Conservation (phyloP, 75 land plant species). For the Pinus albicaulis region DNA sequence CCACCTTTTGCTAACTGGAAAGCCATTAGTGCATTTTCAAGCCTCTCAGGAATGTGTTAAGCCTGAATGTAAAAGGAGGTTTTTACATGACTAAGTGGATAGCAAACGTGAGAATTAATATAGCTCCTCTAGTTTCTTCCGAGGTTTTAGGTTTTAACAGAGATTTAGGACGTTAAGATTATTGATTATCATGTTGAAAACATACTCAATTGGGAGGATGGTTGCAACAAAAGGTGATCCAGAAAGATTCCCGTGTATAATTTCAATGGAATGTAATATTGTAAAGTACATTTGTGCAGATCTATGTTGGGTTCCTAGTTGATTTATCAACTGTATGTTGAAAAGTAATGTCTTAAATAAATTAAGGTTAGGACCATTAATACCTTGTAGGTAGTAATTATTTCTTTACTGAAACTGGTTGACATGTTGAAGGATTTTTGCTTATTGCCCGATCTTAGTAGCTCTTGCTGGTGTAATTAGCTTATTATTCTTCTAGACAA, state of each 20-base stretch:
- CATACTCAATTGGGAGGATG: neutral
- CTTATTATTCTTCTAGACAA: too few species aligned
- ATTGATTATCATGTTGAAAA: neutral
- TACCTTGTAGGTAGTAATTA: too few species aligned
- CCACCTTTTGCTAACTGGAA: constrained; percentile 11
- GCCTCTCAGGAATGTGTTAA: neutral
- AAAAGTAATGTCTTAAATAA: neutral
- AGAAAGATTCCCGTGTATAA: constrained; percentile 1
- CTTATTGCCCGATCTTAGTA: too few species aligned
- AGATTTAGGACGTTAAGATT: constrained; percentile 1
- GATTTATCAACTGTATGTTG: neutral
- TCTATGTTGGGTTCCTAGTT: neutral
- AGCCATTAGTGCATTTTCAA: constrained; percentile 9
- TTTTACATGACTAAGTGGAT: neutral
- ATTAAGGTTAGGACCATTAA: neutral
- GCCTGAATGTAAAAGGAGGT: constrained; percentile 5
- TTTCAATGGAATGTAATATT: constrained; percentile 11
- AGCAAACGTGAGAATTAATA: neutral
- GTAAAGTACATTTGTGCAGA: constrained; percentile 9
- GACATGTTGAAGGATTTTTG: too few species aligned
- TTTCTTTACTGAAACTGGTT: too few species aligned
- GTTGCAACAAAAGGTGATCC: neutral
- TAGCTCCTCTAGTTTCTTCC: constrained; percentile 6
- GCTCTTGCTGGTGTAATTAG: too few species aligned
- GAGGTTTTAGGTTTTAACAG: constrained; percentile 10